Evolutionary conservation across 495 filamentous ascomycete genomes (phyloP).

Genomic region (Penicillium atrosanguineum): DNA sequence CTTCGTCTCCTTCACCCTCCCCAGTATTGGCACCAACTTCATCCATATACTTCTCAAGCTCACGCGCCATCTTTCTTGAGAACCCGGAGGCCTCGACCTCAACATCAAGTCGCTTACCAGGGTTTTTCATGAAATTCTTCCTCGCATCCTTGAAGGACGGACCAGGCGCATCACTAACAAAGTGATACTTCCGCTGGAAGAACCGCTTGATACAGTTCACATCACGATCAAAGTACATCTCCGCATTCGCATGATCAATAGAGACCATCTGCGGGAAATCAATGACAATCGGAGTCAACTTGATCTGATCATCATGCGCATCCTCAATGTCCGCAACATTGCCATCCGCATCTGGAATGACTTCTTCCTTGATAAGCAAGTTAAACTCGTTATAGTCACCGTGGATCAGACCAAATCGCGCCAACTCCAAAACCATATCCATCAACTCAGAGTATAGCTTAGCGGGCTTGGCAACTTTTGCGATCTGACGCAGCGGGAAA

Average conservation of each 20-base stretch:
- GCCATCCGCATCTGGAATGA: conserved; percentile 38
- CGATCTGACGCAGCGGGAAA: conserved; percentile 83
- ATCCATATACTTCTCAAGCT: conserved; percentile 85
- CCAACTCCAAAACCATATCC: conserved; percentile 77
- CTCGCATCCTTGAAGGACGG: conserved; percentile 82
- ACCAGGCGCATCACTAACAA: conserved; percentile 74
- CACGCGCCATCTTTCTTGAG: conserved; percentile 91
- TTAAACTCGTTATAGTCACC: conserved; percentile 99
- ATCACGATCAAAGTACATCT: conserved; percentile 94
- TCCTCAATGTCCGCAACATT: conserved; percentile 32
- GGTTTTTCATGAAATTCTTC: conserved; percentile 65
- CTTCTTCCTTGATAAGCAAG: conserved; percentile 80
- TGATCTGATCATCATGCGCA: conserved; percentile 30
- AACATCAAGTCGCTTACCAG: conserved; percentile 72
- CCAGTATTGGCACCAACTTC: conserved; percentile 62
- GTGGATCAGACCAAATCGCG: conserved; percentile 88
- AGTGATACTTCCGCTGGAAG: conserved; percentile 86
- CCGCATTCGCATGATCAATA: conserved; percentile 88
- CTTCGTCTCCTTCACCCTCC: conserved; percentile 42
- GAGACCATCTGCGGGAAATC: conserved; percentile 99
- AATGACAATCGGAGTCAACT: conserved; percentile 70
- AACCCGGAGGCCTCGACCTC: conserved; percentile 92
- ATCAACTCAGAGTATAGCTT: conserved; percentile 85
- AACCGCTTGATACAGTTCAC: conserved; percentile 92
- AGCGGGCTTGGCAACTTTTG: conserved; percentile 73